Conservation (phyloP, 768 basidiomycete species). For the Cantharellus anzutake region DNA sequence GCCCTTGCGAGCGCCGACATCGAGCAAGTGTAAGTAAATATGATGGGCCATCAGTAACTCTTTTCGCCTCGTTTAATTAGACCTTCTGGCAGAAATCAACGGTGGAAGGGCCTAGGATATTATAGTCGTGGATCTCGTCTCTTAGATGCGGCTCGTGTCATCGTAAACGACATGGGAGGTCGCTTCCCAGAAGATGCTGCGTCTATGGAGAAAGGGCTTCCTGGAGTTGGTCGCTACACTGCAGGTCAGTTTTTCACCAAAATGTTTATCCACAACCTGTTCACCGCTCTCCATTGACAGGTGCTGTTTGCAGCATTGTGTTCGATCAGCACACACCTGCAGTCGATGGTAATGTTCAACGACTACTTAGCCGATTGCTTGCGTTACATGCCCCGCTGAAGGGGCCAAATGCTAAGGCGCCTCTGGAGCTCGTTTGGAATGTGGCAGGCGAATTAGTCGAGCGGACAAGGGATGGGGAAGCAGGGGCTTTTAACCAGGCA, state of each 20-base stretch:
- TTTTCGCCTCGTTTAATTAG: too few relatives aligned
- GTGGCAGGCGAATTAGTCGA: constrained; percentile 54
- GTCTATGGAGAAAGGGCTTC: constrained; percentile 64
- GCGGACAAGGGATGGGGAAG: constrained; percentile 21
- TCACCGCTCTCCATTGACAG: constrained; percentile 22
- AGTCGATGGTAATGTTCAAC: constrained; percentile 78
- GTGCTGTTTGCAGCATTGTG: constrained; percentile 50
- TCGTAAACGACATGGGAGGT: constrained; percentile 43
- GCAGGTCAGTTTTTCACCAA: constrained; percentile 36
- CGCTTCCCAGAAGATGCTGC: constrained; percentile 61
- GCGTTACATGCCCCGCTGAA: constrained; percentile 72
- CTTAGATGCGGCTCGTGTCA: constrained; percentile 66
- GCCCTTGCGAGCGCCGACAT: constrained; percentile 57
- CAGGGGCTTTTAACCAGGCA: constrained; percentile 83
- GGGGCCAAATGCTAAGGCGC: constrained; percentile 30
- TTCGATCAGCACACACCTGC: constrained; percentile 71
- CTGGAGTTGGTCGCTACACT: constrained; percentile 79
- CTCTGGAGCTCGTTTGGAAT: constrained; percentile 67
- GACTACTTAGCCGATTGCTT: constrained; percentile 65
- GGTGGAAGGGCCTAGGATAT: constrained; percentile 89
- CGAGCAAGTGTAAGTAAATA: constrained; percentile 37
- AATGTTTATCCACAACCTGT: neutral
- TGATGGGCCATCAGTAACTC: too few relatives aligned
- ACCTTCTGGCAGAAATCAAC: constrained; percentile 26
- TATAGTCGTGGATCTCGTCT: constrained; percentile 74